phyloP scores from a whole-genome alignment of 2,329 filamentous ascomycete genomes.

The Fusarium sublunatum region DNA sequence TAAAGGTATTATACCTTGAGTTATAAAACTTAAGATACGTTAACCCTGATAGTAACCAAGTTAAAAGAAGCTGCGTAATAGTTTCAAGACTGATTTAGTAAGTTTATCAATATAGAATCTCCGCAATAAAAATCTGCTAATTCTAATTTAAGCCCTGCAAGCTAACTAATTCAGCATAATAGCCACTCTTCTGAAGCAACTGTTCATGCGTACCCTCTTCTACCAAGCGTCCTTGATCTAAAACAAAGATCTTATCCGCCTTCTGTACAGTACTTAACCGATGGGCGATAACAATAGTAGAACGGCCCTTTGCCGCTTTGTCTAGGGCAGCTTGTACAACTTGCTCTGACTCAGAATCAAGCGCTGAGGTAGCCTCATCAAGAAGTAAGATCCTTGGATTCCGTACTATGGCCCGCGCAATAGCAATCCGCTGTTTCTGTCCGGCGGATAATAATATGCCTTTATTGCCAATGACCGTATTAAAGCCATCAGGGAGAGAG shows the following conservation, averaged over 20 bases:
- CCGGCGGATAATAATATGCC: constrained; percentile 87
- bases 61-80: no score
- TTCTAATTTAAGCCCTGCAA: constrained; percentile 74
- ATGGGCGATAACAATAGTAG: constrained; percentile 94
- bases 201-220: constrained; percentile 85
- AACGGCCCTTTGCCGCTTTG: constrained; percentile 82
- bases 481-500: constrained; percentile 85
- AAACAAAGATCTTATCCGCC: constrained; percentile 93
- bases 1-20: no score
- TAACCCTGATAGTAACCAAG: no score
- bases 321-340: constrained; percentile 85
- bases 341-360: constrained; percentile 81
- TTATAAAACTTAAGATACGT: no score
- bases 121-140: no score
- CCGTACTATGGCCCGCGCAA: constrained; percentile 91
- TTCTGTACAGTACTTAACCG: constrained; percentile 91
- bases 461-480: constrained; percentile 86
- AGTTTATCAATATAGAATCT: no score
- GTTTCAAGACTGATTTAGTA: no score
- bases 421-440: constrained; percentile 94
- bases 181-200: constrained; percentile 73
- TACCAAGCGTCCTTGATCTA: constrained; percentile 86
- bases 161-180: constrained; percentile 82
- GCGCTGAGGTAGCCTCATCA: constrained; percentile 81
- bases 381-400: constrained; percentile 87